Conservation (phyloP, 2,329 filamentous ascomycete genomes). For the Xylaria sp. region DNA sequence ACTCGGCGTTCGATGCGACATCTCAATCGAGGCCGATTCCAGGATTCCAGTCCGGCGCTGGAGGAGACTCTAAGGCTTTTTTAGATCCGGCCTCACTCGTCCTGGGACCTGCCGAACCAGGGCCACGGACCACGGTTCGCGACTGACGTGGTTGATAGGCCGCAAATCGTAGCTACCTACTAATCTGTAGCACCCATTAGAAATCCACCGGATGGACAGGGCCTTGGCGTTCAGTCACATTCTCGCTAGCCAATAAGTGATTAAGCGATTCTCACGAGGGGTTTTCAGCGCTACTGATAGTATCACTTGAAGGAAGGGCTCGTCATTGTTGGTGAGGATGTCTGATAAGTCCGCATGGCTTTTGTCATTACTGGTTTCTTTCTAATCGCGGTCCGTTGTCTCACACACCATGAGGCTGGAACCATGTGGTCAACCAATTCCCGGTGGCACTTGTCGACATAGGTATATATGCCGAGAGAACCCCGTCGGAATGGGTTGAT, state of each 20-base stretch:
- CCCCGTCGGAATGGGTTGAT: conserved; percentile 1
- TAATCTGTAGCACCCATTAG: too few species aligned
- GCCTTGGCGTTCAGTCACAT: background rate
- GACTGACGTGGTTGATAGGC: background rate
- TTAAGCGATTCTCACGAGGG: conserved; percentile 13
- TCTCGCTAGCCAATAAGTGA: conserved; percentile 10
- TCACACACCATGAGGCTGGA: too few species aligned
- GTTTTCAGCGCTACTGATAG: background rate
- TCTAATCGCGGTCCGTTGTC: too few species aligned
- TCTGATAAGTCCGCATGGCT: too few species aligned
- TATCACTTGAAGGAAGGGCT: background rate
- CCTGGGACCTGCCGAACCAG: too few species aligned
- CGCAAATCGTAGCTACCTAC: background rate
- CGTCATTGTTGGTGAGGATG: conserved; percentile 1
- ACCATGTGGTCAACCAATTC: too few species aligned
- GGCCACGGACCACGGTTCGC: background rate
- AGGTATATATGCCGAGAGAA: background rate
- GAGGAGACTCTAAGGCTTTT: too few species aligned
- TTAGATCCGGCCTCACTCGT: too few species aligned
- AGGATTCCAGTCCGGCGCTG: too few species aligned
- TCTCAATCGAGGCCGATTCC: too few species aligned
- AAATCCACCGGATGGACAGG: background rate
- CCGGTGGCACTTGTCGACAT: background rate
- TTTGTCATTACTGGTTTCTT: too few species aligned
- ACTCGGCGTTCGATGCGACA: too few species aligned